A percentile compares a stretch with the other conserved stretches of the same genome.
Conservation (phyloP, 2,329 filamentous ascomycete genomes). For the Teratosphaeria nubilosa region DNA sequence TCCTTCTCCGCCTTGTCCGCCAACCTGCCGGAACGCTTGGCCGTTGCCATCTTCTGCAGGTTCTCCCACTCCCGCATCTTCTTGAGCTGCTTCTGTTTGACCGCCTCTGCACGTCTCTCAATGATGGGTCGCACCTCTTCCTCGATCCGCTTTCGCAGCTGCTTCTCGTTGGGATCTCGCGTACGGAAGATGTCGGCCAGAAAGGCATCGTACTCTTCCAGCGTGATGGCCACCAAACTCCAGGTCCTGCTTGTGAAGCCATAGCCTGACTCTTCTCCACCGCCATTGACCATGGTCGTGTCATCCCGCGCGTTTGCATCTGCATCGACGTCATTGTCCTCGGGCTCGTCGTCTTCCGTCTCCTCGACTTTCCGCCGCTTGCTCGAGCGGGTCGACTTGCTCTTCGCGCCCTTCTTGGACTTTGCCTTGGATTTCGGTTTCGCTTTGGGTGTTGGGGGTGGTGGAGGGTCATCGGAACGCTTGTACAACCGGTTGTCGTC, state of each 20-base stretch:
- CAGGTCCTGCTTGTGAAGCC: slow-evolving; percentile 69
- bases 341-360: slow-evolving; percentile 33
- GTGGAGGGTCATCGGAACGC: slow-evolving; percentile 61
- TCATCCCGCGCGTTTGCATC: slow-evolving; percentile 27
- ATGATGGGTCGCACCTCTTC: slow-evolving; percentile 76
- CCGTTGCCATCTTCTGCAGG: slow-evolving; percentile 78
- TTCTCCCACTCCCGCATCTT: slow-evolving; percentile 72
- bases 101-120: slow-evolving; percentile 59
- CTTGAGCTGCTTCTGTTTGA: slow-evolving; percentile 62
- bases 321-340: slow-evolving; percentile 31
- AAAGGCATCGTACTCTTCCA: slow-evolving; percentile 66
- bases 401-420: slow-evolving; percentile 48
- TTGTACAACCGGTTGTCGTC: slow-evolving; percentile 93
- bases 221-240: slow-evolving; percentile 80
- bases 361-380: slow-evolving; percentile 59
- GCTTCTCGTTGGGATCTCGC: slow-evolving; percentile 75
- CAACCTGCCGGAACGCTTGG: slow-evolving; percentile 85
- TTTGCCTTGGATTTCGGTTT: slow-evolving; percentile 44
- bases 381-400: slow-evolving; percentile 47
- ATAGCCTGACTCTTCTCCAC: slow-evolving; percentile 32
- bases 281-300: slow-evolving; percentile 21
- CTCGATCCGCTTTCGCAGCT: slow-evolving; percentile 59
- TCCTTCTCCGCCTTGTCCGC: slow-evolving; percentile 73
- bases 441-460: slow-evolving; percentile 45
- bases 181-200: slow-evolving; percentile 62